phyloP scores from a whole-genome alignment of 2,329 filamentous ascomycete genomes.

The Dothideomycetes sp. region DNA sequence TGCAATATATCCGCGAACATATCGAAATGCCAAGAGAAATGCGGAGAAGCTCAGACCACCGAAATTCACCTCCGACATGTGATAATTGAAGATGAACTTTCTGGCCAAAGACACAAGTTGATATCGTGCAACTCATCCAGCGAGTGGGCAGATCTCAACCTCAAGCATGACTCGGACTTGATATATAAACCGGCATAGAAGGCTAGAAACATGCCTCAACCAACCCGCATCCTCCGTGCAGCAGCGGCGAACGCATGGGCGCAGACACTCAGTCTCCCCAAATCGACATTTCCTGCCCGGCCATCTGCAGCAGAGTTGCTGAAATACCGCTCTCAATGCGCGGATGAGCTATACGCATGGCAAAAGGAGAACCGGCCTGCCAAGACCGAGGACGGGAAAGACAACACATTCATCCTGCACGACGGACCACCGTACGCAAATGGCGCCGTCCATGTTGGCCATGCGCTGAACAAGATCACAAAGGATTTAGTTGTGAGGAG shows the following conservation, averaged over 20 bases:
- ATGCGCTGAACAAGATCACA: constrained; percentile 91
- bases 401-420: constrained; percentile 66
- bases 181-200: not conserved
- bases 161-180: not conserved
- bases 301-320: constrained; percentile 31
- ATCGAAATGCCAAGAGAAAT: not conserved
- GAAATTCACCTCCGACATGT: not conserved
- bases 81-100: not conserved
- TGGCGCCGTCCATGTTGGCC: constrained; percentile 79
- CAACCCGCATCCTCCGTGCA: constrained; percentile 8
- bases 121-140: not conserved
- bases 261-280: constrained; percentile 36
- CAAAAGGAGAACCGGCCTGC: constrained; percentile 43
- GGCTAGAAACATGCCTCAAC: constrained; percentile 4
- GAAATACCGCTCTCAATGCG: constrained; percentile 61
- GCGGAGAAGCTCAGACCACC: constrained; percentile 1
- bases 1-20: no score
- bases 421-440: constrained; percentile 98
- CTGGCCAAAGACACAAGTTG: not conserved
- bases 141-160: no score
- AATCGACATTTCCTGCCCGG: constrained; percentile 37
- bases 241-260: constrained; percentile 18
- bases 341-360: constrained; percentile 84
- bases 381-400: constrained; percentile 29
- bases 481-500: constrained; percentile 87